Evolutionary conservation across 495 filamentous ascomycete species (phyloP).

Genomic region (Penicillium pulvis): DNA sequence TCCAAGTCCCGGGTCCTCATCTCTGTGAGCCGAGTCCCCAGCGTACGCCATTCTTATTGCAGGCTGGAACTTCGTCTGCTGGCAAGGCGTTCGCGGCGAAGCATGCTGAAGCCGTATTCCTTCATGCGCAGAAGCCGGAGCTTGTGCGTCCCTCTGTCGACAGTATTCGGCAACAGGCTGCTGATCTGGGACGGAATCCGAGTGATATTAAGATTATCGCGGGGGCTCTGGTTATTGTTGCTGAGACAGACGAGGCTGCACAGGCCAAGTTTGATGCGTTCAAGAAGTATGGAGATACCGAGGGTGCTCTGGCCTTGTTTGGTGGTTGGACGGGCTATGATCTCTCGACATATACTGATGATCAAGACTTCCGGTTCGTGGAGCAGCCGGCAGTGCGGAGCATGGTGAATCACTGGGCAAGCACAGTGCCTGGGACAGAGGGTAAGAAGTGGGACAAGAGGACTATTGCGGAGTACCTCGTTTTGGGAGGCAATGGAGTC

Average conservation of each 20-base stretch:
- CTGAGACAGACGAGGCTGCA: conserved; percentile 56
- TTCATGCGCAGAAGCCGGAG: conserved; percentile 52
- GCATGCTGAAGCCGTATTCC: conserved; percentile 56
- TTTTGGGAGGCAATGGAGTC: conserved; percentile 58
- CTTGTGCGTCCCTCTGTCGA: conserved; percentile 47
- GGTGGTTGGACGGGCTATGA: conserved; percentile 60
- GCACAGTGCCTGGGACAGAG: conserved; percentile 40
- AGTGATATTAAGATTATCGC: conserved; percentile 54
- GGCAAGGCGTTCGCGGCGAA: conserved; percentile 66
- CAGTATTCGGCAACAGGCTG: conserved; percentile 50
- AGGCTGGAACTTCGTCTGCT: conserved; percentile 63
- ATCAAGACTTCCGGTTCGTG: conserved; percentile 57
- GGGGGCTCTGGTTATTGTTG: conserved; percentile 51
- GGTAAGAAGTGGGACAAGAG: conserved; percentile 62
- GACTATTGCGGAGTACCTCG: conserved; percentile 62
- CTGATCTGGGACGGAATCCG: conserved; percentile 45
- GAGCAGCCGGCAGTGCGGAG: conserved; percentile 59
- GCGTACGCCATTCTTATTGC: conserved; percentile 65
- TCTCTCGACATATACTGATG: conserved; percentile 48
- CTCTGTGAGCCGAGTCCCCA: conserved; percentile 67
- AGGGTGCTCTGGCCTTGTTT: conserved; percentile 56
- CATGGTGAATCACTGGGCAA: conserved; percentile 45
- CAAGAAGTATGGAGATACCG: conserved; percentile 47
- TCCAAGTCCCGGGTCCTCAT: conserved; percentile 64
- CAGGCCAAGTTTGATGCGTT: conserved; percentile 51